Evolutionary conservation across 2,329 filamentous ascomycete genomes (phyloP).

Genomic region (Corinectria fuckeliana): DNA sequence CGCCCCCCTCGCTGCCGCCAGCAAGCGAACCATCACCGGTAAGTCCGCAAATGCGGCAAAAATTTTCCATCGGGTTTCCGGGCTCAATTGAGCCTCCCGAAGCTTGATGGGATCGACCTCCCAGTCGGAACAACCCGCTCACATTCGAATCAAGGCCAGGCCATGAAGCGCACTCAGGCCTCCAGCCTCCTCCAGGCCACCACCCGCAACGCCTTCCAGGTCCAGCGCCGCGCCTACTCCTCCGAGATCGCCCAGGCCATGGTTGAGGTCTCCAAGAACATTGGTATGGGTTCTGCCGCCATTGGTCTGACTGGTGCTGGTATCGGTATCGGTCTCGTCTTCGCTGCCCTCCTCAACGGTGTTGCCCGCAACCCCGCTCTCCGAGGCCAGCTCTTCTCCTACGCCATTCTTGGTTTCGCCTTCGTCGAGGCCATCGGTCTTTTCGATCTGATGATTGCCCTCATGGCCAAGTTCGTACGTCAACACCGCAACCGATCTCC

Average conservation of each 20-base stretch:
- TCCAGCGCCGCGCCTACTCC: conserved; percentile 78
- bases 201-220: conserved; percentile 69
- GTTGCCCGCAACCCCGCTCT: conserved; percentile 94
- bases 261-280: conserved; percentile 90
- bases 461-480: conserved; percentile 90
- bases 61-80: conserved; percentile 38
- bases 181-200: conserved; percentile 71
- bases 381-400: conserved; percentile 94
- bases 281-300: conserved; percentile 87
- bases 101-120: conserved; percentile 42
- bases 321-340: conserved; percentile 96
- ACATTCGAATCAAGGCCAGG: conserved; percentile 58
- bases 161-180: conserved; percentile 77
- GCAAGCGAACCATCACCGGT: conserved; percentile 81
- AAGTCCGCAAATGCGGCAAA: conserved; percentile 52
- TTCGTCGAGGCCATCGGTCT: conserved; percentile 93
- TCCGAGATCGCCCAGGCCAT: conserved; percentile 88
- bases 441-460: conserved; percentile 90
- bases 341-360: conserved; percentile 86
- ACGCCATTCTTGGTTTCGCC: conserved; percentile 94
- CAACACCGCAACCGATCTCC: conserved; percentile 10
- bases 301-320: conserved; percentile 91
- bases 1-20: conserved; percentile 66
- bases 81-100: conserved; percentile 37
- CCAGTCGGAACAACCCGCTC: conserved; percentile 41